phyloP scores from a whole-genome alignment of 108 stramenopile genomes.

The Nitzschia palea region DNA sequence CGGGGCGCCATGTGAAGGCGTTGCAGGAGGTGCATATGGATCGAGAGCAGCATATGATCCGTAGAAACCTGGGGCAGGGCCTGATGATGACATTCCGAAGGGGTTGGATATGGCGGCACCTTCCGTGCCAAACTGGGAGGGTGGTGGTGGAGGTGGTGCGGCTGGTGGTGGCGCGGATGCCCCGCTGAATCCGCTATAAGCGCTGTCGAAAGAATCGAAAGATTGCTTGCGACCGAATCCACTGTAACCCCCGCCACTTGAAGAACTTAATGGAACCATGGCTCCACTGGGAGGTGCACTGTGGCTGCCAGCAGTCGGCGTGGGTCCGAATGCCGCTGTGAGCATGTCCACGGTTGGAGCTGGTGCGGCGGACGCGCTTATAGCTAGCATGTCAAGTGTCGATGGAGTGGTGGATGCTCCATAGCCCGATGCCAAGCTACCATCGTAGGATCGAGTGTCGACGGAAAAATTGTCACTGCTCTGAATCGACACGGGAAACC shows the following conservation, averaged over 20 bases:
- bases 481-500: constrained; percentile 37
- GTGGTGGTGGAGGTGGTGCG: constrained; percentile 30
- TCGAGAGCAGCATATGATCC: constrained; percentile 15
- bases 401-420: constrained; percentile 16
- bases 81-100: constrained; percentile 8
- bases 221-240: constrained; percentile 9
- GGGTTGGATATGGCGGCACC: constrained; percentile 13
- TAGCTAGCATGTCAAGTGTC: constrained; percentile 44
- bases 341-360: constrained; percentile 61
- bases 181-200: constrained; percentile 2
- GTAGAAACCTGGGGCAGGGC: constrained; percentile 15
- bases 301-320: constrained; percentile 3
- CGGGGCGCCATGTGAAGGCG: constrained; percentile 1
- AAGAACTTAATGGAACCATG: neutral
- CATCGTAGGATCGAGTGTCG: constrained; percentile 3
- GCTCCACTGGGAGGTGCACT: constrained; percentile 12
- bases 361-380: constrained; percentile 39
- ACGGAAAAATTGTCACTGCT: neutral
- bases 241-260: neutral
- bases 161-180: constrained; percentile 32
- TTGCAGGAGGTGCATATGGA: constrained; percentile 18
- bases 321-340: constrained; percentile 24
- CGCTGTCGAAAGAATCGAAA: constrained; percentile 19
- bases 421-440: neutral
- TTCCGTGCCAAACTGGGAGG: constrained; percentile 10